Evolutionary conservation across 805 yeast species (phyloP).

Genomic region (Cyberlindnera samutprakarnensis): DNA sequence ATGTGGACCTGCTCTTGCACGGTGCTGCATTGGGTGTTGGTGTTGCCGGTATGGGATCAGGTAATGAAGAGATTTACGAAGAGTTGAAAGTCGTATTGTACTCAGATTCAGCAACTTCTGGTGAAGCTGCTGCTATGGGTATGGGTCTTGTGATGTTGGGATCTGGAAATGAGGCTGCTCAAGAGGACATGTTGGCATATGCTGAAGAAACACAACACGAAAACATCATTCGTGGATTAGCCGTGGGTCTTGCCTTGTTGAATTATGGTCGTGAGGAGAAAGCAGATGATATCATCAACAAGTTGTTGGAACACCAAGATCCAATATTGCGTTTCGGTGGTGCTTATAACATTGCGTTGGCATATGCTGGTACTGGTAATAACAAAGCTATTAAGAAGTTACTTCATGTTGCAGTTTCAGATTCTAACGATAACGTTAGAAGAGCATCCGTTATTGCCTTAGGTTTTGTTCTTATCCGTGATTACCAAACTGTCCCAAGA

Average conservation of each 20-base stretch:
- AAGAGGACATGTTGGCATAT: conserved; percentile 76
- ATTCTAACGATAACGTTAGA: conserved; percentile 92
- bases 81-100: conserved; percentile 77
- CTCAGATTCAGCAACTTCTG: conserved; percentile 87
- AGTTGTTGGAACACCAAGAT: conserved; percentile 66
- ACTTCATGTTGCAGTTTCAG: conserved; percentile 91
- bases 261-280: conserved; percentile 80
- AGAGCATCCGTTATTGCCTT: conserved; percentile 90
- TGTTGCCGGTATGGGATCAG: conserved; percentile 93
- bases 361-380: conserved; percentile 94
- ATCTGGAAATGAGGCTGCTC: conserved; percentile 62
- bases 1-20: conserved; percentile 78
- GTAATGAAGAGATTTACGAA: conserved; percentile 66
- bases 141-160: conserved; percentile 97
- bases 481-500: conserved; percentile 89
- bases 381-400: conserved; percentile 79
- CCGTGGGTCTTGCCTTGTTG: conserved; percentile 81
- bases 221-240: conserved; percentile 87
- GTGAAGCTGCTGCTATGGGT: conserved; percentile 93
- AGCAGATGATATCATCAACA: conserved; percentile 63
- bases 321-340: conserved; percentile 92
- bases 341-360: conserved; percentile 87
- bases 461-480: conserved; percentile 87
- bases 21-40: conserved; percentile 96
- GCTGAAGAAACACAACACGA: conserved; percentile 96